Evolutionary conservation across 306 rosid genomes (phyloP), one percentile per base, ranked within the genome.

Genomic region (Potentilla sterilis): DNA sequence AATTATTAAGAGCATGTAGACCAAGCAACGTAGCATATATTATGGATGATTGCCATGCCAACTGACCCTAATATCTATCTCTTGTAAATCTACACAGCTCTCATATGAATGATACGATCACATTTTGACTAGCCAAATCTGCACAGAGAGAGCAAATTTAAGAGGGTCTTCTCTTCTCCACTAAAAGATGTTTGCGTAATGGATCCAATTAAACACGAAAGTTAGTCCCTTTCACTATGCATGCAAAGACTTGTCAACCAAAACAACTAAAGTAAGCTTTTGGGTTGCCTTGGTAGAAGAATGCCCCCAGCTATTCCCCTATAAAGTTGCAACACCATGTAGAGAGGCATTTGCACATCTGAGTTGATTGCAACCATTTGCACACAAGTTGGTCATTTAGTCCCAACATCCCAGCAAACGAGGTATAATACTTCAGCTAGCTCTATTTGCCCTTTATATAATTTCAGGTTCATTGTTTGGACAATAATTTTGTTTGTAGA

Each of bases 31-130:
- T 62, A 51, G 67, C 11, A 46, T 22, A 10, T 11, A 7, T 65
- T 67, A 72, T 59, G 54, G 74, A 75, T 40, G 71, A 80, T 85
- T 49, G 82, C 79, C 74, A 41, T 68, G 78, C 89, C 84, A 79
- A 85, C 85, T 72, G 79, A 72, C 44, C 55, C 38, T 48, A 41
- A 4, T 35, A 72, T 35, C 24, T 37, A 37, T 49, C 67, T 44
- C 82, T 54, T 76, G 73, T 81, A 51, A 68, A 18, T 74, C 85
- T 75, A 73, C 81, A n/a, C 83, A 67, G 66, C 55, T 72, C 55
- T 72, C 63, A 38, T 7, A 52, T 28, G 37, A 72, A 28, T 28
- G 28, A 28, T 28, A 28, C 1, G 28, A 28, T 28, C 63, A 37
- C 69, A 63, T 5, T 35, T 6, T 37, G 46, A 63, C 22, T 51